Conservation (phyloP, 2,329 filamentous ascomycete species). For the Biscogniauxia mediterranea region DNA sequence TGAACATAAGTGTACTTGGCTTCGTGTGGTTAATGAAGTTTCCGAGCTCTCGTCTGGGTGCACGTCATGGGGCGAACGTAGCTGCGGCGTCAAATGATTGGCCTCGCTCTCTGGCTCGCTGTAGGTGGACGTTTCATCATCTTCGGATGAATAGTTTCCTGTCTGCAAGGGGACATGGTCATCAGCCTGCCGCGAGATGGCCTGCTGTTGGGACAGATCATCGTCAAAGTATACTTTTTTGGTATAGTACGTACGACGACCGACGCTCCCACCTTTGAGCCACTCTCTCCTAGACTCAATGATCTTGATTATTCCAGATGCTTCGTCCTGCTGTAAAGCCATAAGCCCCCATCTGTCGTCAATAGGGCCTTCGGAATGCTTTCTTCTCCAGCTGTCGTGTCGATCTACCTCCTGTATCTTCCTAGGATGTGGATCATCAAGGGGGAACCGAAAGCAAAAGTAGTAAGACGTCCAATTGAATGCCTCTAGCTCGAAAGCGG, state of each 20-base stretch:
- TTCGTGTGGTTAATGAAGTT: conserved; percentile 46
- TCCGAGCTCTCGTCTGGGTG: conserved; percentile 47
- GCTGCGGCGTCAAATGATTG: conserved; percentile 35
- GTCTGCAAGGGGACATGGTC: conserved; percentile 8
- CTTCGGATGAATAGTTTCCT: conserved; percentile 1
- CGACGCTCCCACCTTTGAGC: conserved; percentile 50
- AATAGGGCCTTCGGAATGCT: conserved; percentile 67
- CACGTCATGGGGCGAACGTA: conserved; percentile 38
- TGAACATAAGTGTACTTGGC: conserved; percentile 52
- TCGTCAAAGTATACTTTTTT: conserved; percentile 47
- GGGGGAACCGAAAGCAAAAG: conserved; percentile 61
- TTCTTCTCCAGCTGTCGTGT: conserved; percentile 59
- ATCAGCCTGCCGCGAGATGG: conserved; percentile 1
- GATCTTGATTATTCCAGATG: conserved; percentile 56
- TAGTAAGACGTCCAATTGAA: conserved; percentile 69
- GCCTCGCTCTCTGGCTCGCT: conserved; percentile 31
- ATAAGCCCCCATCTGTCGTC: conserved; percentile 74
- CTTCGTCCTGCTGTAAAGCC: conserved; percentile 59
- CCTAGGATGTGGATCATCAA: conserved; percentile 43
- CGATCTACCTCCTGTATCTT: conserved; percentile 43
- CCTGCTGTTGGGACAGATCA: conserved; percentile 2
- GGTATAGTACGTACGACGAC: conserved; percentile 65
- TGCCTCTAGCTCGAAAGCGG: conserved; percentile 60
- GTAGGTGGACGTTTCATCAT: conserved; percentile 2
- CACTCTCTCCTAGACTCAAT: conserved; percentile 71